A percentile compares a stretch with the other conserved stretches of the same genome.
Conservation (phyloP, 495 filamentous ascomycete species). For the Aspergillus sclerotioniger region DNA sequence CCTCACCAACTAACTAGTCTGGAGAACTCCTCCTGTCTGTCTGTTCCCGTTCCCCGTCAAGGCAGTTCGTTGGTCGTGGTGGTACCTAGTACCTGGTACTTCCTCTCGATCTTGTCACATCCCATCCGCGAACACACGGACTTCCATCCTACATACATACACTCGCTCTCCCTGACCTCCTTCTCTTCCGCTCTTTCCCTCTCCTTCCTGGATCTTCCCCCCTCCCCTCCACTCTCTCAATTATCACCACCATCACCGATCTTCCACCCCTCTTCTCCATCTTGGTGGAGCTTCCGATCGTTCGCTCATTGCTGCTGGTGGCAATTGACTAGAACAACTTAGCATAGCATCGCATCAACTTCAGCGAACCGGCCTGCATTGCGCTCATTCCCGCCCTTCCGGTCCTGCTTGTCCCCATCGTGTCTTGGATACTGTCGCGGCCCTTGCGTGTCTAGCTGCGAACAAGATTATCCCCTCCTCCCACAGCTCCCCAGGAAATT, state of each 20-base stretch:
- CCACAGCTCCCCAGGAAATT: neutral
- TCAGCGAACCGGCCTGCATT: neutral
- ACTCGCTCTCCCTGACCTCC: conserved; percentile 14
- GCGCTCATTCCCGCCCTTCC: conserved; percentile 23
- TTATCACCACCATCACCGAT: neutral
- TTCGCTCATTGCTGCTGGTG: conserved; percentile 30
- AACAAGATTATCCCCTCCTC: conserved; percentile 8
- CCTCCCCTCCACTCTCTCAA: conserved; percentile 9
- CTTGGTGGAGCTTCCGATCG: conserved; percentile 8
- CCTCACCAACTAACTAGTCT: conserved; percentile 3
- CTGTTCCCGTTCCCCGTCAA: neutral
- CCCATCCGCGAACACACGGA: conserved; percentile 4
- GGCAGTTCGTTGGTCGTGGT: neutral
- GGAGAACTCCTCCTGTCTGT: conserved; percentile 11
- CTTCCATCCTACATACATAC: conserved; percentile 14
- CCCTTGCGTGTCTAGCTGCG: conserved; percentile 36
- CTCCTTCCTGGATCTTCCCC: conserved; percentile 1
- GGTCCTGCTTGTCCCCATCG: conserved; percentile 1
- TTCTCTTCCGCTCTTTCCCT: conserved; percentile 15
- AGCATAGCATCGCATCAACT: conserved; percentile 1
- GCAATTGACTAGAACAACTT: conserved; percentile 22
- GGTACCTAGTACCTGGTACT: neutral
- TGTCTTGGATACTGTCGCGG: conserved; percentile 18
- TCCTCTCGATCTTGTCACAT: conserved; percentile 9
- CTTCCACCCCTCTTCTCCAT: neutral